These are phyloP conservation scores for Fragilariopsis cylindrus DNA, from an alignment of 108 stramenopile species.

Conservation along the genomic window DNA sequence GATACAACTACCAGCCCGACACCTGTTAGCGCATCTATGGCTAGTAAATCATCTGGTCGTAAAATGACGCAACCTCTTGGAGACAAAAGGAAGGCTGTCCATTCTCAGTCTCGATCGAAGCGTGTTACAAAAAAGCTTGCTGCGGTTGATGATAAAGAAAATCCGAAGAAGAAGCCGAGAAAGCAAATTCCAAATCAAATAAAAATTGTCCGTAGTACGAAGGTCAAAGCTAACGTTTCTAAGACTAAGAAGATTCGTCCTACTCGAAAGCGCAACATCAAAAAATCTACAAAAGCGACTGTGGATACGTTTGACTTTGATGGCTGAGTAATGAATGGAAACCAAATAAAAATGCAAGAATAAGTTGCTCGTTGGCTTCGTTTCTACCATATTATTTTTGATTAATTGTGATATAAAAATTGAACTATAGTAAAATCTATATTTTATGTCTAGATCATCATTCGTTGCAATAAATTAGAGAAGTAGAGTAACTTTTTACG, in stretches of 20 bases:
- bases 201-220: conserved; percentile 21
- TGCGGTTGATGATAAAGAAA: conserved; percentile 1
- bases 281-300: not conserved
- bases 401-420: no score
- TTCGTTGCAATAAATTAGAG: no score
- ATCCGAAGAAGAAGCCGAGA: not conserved
- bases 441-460: no score
- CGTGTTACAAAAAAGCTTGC: not conserved
- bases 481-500: no score
- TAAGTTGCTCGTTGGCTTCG: no score
- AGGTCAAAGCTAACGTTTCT: not conserved
- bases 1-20: conserved; percentile 1
- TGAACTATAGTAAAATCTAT: no score
- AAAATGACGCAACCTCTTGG: conserved; percentile 7
- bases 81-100: not conserved
- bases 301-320: conserved; percentile 13
- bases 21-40: conserved; percentile 5
- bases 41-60: not conserved
- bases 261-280: not conserved
- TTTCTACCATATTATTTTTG: no score
- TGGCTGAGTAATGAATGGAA: not conserved
- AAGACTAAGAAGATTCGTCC: not conserved
- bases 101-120: not conserved
- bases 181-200: conserved; percentile 14
- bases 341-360: no score